Evolutionary conservation across 306 rosid genomes (phyloP).

Genomic region (Cicer chorassanicum): DNA sequence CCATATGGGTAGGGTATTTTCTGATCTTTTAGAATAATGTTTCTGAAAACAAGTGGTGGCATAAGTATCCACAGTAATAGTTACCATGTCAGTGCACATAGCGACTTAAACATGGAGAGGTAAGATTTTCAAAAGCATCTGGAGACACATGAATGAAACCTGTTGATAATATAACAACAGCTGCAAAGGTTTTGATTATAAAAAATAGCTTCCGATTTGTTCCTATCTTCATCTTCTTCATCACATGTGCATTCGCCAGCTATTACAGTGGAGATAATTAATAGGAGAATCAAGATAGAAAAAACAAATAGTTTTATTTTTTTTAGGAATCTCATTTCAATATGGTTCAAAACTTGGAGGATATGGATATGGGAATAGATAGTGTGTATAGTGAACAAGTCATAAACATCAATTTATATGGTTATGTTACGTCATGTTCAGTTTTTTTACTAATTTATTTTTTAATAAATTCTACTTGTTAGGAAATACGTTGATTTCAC

Average conservation of each 20-base stretch:
- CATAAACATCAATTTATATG: no score
- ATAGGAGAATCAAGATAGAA: background rate
- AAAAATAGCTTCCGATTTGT: constrained; percentile 4
- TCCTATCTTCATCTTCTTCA: background rate
- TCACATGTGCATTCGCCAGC: background rate
- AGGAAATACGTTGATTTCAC: no score
- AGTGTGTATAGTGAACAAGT: no score
- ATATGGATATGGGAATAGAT: no score
- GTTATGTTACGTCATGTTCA: no score
- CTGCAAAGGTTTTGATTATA: background rate
- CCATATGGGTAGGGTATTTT: no score
- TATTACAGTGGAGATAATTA: background rate
- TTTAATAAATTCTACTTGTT: no score
- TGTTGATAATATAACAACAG: background rate
- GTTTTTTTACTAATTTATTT: no score
- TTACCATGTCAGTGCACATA: background rate
- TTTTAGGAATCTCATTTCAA: background rate
- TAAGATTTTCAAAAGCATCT: constrained; percentile 1
- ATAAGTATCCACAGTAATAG: background rate
- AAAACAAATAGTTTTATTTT: background rate
- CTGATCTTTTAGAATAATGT: background rate
- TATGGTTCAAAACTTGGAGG: no score
- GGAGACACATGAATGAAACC: constrained; percentile 12
- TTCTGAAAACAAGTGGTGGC: constrained; percentile 13
- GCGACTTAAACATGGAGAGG: background rate